Conservation (phyloP, 768 basidiomycete species). For the Rhodotorula toruloides region DNA sequence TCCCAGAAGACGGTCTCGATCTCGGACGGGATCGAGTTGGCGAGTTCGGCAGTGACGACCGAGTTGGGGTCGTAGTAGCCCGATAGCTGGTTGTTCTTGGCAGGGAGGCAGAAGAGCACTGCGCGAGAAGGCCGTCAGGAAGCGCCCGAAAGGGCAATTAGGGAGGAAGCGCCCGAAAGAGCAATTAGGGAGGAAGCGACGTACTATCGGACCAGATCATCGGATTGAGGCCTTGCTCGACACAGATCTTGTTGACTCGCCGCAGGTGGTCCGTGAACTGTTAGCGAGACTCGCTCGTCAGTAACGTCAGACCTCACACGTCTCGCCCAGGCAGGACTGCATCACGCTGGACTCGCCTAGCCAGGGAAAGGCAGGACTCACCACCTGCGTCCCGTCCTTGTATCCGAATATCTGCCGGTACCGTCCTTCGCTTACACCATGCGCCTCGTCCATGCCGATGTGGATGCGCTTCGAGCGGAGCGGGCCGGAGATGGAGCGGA, state of each 20-base stretch:
- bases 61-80: slow-evolving; percentile 39
- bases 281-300: too few species aligned
- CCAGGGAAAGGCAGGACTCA: neutral
- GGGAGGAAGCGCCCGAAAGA: neutral
- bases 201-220: slow-evolving; percentile 42
- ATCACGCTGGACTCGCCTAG: neutral
- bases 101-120: slow-evolving; percentile 42
- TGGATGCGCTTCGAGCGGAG: slow-evolving; percentile 35
- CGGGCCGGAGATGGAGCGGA: slow-evolving; percentile 30
- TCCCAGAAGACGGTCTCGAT: slow-evolving; percentile 35
- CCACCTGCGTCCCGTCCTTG: slow-evolving; percentile 38
- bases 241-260: slow-evolving; percentile 37
- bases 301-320: neutral
- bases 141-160: neutral
- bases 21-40: slow-evolving; percentile 31
- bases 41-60: slow-evolving; percentile 26
- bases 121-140: neutral
- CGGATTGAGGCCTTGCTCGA: slow-evolving; percentile 18
- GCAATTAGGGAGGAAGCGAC: slow-evolving; percentile 5
- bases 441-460: slow-evolving; percentile 41
- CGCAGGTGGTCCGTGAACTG: slow-evolving; percentile 39
- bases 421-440: slow-evolving; percentile 38
- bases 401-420: slow-evolving; percentile 33
- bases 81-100: slow-evolving; percentile 37
- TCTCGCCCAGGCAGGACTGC: neutral